phyloP scores from a whole-genome alignment of 2,329 filamentous ascomycete genomes.

The Colletotrichum limetticola region DNA sequence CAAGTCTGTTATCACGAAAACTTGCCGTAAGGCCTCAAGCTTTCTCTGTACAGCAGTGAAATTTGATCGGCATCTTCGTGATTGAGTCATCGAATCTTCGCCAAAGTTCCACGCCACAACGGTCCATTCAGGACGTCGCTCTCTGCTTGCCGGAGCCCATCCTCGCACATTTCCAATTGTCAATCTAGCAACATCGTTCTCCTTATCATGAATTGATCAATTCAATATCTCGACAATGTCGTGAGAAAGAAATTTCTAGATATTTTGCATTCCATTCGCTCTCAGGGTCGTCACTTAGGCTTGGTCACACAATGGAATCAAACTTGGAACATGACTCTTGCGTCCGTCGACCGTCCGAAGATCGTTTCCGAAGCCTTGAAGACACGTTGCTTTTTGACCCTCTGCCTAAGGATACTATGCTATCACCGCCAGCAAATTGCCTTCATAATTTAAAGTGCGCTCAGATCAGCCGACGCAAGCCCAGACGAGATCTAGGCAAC shows the following conservation, averaged over 20 bases:
- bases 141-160: background rate
- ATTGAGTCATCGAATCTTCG: constrained; percentile 19
- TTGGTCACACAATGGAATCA: background rate
- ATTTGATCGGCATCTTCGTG: background rate
- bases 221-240: background rate
- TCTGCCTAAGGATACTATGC: background rate
- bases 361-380: background rate
- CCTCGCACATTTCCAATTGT: background rate
- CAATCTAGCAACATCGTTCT: background rate
- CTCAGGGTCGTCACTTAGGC: background rate
- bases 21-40: background rate
- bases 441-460: background rate
- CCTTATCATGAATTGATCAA: background rate
- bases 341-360: background rate
- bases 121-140: background rate
- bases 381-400: background rate
- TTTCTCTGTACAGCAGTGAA: background rate
- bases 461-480: background rate
- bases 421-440: background rate
- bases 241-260: background rate
- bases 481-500: background rate
- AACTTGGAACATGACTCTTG: background rate
- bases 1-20: background rate
- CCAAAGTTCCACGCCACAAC: background rate
- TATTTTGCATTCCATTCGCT: background rate